Evolutionary conservation across 1,139 yeast genomes (phyloP), one percentile per base, ranked within the genome.

Genomic region (Saccharomyces hybrid): DNA sequence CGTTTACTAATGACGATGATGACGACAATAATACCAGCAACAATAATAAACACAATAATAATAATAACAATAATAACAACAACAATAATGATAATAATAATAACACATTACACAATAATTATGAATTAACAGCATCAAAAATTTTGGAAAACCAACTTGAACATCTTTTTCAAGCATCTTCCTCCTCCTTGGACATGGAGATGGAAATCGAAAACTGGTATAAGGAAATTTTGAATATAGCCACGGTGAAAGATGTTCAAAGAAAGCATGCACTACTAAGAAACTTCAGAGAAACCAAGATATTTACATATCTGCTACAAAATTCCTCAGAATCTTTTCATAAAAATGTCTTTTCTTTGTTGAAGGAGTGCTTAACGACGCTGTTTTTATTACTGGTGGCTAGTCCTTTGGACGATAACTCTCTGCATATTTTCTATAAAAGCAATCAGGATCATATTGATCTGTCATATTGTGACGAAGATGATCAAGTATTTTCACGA

Each of bases 1-100:
- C 95, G 2, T 81, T 87, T 61, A 82, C 87, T 42, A 57, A 52
- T 44, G 56, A 54, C 20, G 32, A 49, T 28, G 49, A 34, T 31
- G 47, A 32, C 14, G 20, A 23, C 11, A n/a, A 23, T 27, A 52
- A 14, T 11, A 48, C 5, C 14, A 49, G 11, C 6, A 32, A 26
- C 30, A 31, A 23, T 42, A 57, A 50, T 38, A 54, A 52, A 14
- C 26, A 47, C 28, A 47, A 34, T 44, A 32, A 32, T 20, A 16
- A 23, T 14, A 14, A 28, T 31, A 52, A 23, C 7, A 48, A 47
- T 46, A 14, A 23, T 11, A 48, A 26, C 8, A 26, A 26, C 28
- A 26, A 26, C 28, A 14, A 28, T 16, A 52, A 23, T 7, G 46
- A 47, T 38, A 14, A n/a, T 31, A 50, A 23, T 6, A 48, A 47